Evolutionary conservation across 768 basidiomycete species (phyloP).

Genomic region (Agrocybe pediades): DNA sequence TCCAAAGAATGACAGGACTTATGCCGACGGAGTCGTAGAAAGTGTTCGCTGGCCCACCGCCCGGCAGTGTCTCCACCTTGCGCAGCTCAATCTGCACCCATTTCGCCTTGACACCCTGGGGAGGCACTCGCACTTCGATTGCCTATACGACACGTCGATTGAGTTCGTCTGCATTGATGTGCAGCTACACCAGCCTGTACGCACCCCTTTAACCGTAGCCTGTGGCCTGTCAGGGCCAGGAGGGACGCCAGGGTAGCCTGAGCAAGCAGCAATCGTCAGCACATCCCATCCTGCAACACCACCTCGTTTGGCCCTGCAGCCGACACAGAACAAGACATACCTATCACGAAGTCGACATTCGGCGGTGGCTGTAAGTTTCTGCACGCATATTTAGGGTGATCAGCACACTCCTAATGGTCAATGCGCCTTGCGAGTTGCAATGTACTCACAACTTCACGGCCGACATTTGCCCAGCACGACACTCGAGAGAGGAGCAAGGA

Average conservation of each 20-base stretch:
- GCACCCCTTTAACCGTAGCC: slow-evolving; percentile 83
- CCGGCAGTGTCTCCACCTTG: slow-evolving; percentile 84
- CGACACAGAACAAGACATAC: slow-evolving; percentile 36
- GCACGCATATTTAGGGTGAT: slow-evolving; percentile 6
- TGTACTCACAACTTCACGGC: slow-evolving; percentile 36
- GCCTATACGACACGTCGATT: slow-evolving; percentile 47
- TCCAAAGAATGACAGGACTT: slow-evolving; percentile 85
- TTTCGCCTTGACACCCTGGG: slow-evolving; percentile 82
- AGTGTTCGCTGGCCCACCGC: slow-evolving; percentile 65
- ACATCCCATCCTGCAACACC: not conserved
- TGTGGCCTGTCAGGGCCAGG: slow-evolving; percentile 76
- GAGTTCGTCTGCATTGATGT: not conserved
- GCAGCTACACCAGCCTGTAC: slow-evolving; percentile 29
- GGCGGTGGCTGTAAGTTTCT: slow-evolving; percentile 86
- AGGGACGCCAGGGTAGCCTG: slow-evolving; percentile 87
- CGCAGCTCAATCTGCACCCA: slow-evolving; percentile 92
- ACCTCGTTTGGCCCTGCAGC: not conserved
- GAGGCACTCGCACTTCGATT: slow-evolving; percentile 80
- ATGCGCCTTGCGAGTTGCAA: not conserved
- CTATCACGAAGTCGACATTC: slow-evolving; percentile 87
- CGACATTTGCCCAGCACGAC: slow-evolving; percentile 26
- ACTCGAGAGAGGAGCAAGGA: slow-evolving; percentile 13
- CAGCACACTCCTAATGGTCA: not conserved
- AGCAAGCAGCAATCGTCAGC: slow-evolving; percentile 12
- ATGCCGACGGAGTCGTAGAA: slow-evolving; percentile 83